Conservation (phyloP, 768 basidiomycete genomes). For the Rhodotorula kratochvilovae region DNA sequence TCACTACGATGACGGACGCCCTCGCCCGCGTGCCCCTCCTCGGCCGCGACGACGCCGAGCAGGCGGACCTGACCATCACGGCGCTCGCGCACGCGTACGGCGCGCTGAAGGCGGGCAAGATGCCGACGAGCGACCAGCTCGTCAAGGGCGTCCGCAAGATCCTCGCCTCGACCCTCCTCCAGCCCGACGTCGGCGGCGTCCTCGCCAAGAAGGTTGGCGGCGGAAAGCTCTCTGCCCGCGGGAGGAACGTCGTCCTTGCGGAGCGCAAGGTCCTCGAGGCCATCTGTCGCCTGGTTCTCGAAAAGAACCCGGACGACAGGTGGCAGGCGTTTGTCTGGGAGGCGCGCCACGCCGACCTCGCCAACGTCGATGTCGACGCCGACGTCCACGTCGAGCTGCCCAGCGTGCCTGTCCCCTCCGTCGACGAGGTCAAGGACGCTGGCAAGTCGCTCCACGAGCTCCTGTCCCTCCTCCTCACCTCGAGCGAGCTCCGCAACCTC, state of each 20-base stretch:
- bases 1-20: constrained; percentile 11
- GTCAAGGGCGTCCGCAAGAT: constrained; percentile 38
- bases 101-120: constrained; percentile 47
- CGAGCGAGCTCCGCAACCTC: constrained; percentile 47
- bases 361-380: constrained; percentile 44
- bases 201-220: constrained; percentile 45
- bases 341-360: constrained; percentile 35
- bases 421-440: constrained; percentile 38
- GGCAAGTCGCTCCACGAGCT: constrained; percentile 46
- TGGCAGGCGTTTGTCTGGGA: constrained; percentile 45
- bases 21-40: constrained; percentile 23
- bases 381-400: constrained; percentile 45
- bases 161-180: constrained; percentile 42
- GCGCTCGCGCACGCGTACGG: constrained; percentile 44
- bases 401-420: constrained; percentile 44
- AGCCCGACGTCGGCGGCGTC: constrained; percentile 45
- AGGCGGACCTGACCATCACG: constrained; percentile 20
- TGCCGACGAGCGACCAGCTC: constrained; percentile 47
- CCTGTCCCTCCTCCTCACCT: constrained; percentile 48
- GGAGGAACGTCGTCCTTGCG: constrained; percentile 46
- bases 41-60: constrained; percentile 4
- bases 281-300: constrained; percentile 46
- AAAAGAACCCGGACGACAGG: constrained; percentile 47
- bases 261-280: constrained; percentile 45
- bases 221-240: constrained; percentile 42